Percentiles rank a stretch among this genome's conserved stretches.
Conservation (phyloP, 768 basidiomycete genomes). For the Daedaleopsis nitida region DNA sequence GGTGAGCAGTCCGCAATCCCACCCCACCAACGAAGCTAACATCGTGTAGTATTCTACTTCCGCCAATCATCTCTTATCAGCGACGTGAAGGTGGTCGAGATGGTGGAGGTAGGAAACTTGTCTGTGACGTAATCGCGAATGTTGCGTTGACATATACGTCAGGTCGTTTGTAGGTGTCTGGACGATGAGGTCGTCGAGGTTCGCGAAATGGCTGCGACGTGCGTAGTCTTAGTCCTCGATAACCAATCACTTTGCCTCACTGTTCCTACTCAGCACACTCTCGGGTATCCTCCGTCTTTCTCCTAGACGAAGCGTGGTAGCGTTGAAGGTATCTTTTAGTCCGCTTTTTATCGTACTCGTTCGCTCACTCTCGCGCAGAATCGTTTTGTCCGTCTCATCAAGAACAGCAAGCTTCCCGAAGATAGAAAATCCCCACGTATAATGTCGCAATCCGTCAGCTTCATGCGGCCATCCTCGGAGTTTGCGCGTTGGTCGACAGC, state of each 20-base stretch:
- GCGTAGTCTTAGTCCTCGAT: constrained; percentile 28
- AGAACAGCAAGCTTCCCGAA: constrained; percentile 64
- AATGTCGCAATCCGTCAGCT: constrained; percentile 72
- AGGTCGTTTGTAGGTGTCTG: constrained; percentile 80
- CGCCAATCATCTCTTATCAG: constrained; percentile 81
- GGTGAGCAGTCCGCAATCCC: constrained; percentile 35
- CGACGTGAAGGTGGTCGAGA: constrained; percentile 74
- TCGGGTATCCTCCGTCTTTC: constrained; percentile 84
- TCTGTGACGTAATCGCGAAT: background rate
- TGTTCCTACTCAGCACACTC: constrained; percentile 52
- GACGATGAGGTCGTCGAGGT: constrained; percentile 90
- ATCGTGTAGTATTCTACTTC: constrained; percentile 74
- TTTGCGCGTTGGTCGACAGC: constrained; percentile 90
- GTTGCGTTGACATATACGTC: background rate
- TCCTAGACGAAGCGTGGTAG: constrained; percentile 73
- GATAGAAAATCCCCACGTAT: constrained; percentile 64
- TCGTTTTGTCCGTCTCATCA: constrained; percentile 77
- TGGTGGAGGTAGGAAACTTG: constrained; percentile 63
- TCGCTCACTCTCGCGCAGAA: constrained; percentile 45
- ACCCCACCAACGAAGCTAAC: background rate
- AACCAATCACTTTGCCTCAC: background rate
- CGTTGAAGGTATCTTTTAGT: constrained; percentile 54
- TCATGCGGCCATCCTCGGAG: constrained; percentile 92
- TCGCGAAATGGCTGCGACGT: constrained; percentile 87
- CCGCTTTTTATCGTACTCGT: constrained; percentile 20